phyloP scores from a whole-genome alignment of 2,329 filamentous ascomycete species.

The Phoma sp. region DNA sequence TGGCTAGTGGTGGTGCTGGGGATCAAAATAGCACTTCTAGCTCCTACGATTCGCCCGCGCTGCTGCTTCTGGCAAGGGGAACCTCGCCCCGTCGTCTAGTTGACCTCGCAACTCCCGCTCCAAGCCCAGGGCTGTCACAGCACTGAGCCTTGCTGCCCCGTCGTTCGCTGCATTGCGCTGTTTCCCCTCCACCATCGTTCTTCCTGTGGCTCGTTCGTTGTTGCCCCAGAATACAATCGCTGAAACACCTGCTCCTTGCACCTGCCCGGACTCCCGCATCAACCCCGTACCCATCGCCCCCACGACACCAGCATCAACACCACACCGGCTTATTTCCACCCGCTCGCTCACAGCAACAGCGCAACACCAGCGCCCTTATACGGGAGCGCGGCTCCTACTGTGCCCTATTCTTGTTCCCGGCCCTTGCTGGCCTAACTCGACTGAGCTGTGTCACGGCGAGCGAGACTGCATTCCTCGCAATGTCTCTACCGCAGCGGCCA shows the following conservation, averaged over 20 bases:
- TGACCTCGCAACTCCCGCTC: slow-evolving; percentile 18
- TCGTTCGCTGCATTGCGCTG: slow-evolving; percentile 12
- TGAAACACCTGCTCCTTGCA: slow-evolving; percentile 14
- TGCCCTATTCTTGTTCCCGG: slow-evolving; percentile 8
- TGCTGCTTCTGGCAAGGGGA: slow-evolving; percentile 13
- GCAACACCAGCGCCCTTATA: slow-evolving; percentile 7
- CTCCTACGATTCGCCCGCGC: slow-evolving; percentile 9
- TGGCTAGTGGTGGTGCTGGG: slow-evolving; percentile 12
- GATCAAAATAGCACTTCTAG: slow-evolving; percentile 14
- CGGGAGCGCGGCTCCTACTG: slow-evolving; percentile 4
- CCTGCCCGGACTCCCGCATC: slow-evolving; percentile 13
- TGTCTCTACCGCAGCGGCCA: slow-evolving; percentile 66
- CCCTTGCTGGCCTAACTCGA: slow-evolving; percentile 14
- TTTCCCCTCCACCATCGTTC: slow-evolving; percentile 12
- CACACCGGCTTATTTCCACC: slow-evolving; percentile 4
- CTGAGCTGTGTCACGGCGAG: slow-evolving; percentile 6
- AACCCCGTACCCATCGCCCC: slow-evolving; percentile 12
- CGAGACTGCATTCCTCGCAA: slow-evolving; percentile 39
- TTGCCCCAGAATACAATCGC: slow-evolving; percentile 10
- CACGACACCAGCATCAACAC: slow-evolving; percentile 13
- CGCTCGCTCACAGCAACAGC: neutral
- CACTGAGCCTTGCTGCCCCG: slow-evolving; percentile 12
- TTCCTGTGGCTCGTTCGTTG: slow-evolving; percentile 9
- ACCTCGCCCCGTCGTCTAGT: slow-evolving; percentile 12
- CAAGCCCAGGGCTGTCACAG: slow-evolving; percentile 6